Evolutionary conservation across 495 filamentous ascomycete species (phyloP).

Genomic region (Sporormia fimetaria): DNA sequence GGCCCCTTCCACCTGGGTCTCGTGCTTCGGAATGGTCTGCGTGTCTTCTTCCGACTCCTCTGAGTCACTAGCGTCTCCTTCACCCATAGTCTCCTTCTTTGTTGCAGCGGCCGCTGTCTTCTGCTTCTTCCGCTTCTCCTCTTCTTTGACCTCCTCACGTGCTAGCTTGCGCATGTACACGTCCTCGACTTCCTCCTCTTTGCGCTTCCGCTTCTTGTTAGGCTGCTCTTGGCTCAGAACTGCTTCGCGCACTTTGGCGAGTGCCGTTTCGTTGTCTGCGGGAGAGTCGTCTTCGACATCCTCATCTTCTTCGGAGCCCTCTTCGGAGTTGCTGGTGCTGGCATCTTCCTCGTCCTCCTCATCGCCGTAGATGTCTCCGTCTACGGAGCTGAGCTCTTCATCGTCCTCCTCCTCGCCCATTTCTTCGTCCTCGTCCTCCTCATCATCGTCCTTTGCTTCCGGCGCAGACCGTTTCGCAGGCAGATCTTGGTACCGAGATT

Average conservation of each 20-base stretch:
- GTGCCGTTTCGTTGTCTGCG: slow-evolving; percentile 3
- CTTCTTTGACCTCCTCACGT: slow-evolving; percentile 45
- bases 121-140: slow-evolving; percentile 31
- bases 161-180: slow-evolving; percentile 66
- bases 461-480: background rate
- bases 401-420: background rate
- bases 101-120: slow-evolving; percentile 35
- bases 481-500: slow-evolving; percentile 18
- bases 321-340: background rate
- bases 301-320: slow-evolving; percentile 2
- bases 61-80: slow-evolving; percentile 23
- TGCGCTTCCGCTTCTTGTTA: slow-evolving; percentile 60
- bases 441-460: background rate
- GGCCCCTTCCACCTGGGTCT: slow-evolving; percentile 38
- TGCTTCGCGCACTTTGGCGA: slow-evolving; percentile 11
- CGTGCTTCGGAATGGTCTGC: slow-evolving; percentile 44
- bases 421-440: slow-evolving; percentile 7
- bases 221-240: slow-evolving; percentile 9
- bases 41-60: slow-evolving; percentile 27
- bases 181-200: slow-evolving; percentile 67
- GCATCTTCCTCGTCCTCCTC: background rate
- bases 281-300: background rate
- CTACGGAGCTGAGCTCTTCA: background rate
- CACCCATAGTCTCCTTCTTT: slow-evolving; percentile 28
- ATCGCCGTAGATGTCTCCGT: too few relatives aligned